Conservation (phyloP, 2,329 filamentous ascomycete species). For the Myotisia sp. region DNA sequence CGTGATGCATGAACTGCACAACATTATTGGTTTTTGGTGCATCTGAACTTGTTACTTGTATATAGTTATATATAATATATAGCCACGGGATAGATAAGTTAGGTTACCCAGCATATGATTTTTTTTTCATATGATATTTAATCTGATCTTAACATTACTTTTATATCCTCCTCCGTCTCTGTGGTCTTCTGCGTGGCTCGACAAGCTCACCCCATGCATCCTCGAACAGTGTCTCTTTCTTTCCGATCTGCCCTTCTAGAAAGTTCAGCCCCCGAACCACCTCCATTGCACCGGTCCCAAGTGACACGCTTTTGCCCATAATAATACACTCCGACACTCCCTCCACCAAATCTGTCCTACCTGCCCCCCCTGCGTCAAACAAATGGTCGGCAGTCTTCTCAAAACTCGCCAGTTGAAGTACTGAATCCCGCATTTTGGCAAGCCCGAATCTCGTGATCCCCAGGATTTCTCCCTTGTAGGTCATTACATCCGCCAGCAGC, state of each 20-base stretch:
- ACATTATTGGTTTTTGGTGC: too few species aligned
- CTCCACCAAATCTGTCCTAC: constrained; percentile 84
- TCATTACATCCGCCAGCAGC: constrained; percentile 94
- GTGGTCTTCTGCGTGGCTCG: too few species aligned
- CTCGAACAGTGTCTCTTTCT: constrained; percentile 53
- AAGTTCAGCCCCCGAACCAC: constrained; percentile 67
- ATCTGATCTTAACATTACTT: too few species aligned
- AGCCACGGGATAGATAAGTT: too few species aligned
- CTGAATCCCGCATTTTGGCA: constrained; percentile 88
- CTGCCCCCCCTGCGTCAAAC: constrained; percentile 82
- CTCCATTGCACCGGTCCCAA: constrained; percentile 86
- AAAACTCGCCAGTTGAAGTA: constrained; percentile 86
- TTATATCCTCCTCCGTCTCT: too few species aligned
- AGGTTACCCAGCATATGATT: too few species aligned
- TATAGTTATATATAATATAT: too few species aligned
- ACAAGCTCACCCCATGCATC: constrained; percentile 34
- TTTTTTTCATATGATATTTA: too few species aligned
- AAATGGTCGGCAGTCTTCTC: constrained; percentile 97
- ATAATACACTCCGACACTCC: constrained; percentile 96
- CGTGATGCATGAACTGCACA: too few species aligned
- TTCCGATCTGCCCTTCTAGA: constrained; percentile 42
- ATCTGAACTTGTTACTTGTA: too few species aligned
- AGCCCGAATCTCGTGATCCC: constrained; percentile 94
- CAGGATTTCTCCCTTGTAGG: constrained; percentile 91
- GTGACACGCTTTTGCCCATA: constrained; percentile 84